Base-by-base conservation (phyloP, 1,139 yeast genomes). In the Yamadazyma epiphylla region DNA sequence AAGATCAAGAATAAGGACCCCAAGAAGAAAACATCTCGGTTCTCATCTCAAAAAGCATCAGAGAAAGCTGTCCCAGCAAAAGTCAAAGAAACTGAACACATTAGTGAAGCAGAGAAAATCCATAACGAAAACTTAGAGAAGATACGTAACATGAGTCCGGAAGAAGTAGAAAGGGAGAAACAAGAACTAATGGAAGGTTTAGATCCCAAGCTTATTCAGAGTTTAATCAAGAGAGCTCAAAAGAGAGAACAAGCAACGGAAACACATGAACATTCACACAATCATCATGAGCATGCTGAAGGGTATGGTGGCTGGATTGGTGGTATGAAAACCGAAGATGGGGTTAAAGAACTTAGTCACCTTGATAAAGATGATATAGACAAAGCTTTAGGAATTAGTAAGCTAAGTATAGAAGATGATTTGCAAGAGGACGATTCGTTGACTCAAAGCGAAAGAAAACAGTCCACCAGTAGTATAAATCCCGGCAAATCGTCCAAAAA, bases 271-370 rank as follows among this genome's bases (percentile, higher is more conserved):
- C 53, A 42, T 28, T 43, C 37, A 10, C 50, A 42, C 31, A 42
- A 49, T 8, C 48, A 45, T 44, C 60, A 70, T 36, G 60, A 64
- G 1, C 81, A 75, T 33, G 76, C 80, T 2, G 85, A 81, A 48
- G 86, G 88, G 10, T 71, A 71, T 36, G 78, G 77, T 27, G 77
- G 81, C 5, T 79, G 88, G 88, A 77, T 80, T 27, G 89, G 89
- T n/a, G 82, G 83, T 2, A 61, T 63, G 36, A 67, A 57, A 36
- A 59, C 70, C 5, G 53, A 57, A 10, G 51, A 57, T 3, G 69
- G 71, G 3, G 29, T 55, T 26, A 32, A 46, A 6, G 64, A 58
- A 30, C 45, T 65, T 19, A 52, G 70, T 0, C 58, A 57, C 19
- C 48, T 67, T 33, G 67, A 65, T 32, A 48, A 53, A 27, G 51